These are phyloP conservation scores for Aspergillus quadricinctus DNA, from an alignment of 2,329 filamentous ascomycete genomes.

Conservation along the genomic window DNA sequence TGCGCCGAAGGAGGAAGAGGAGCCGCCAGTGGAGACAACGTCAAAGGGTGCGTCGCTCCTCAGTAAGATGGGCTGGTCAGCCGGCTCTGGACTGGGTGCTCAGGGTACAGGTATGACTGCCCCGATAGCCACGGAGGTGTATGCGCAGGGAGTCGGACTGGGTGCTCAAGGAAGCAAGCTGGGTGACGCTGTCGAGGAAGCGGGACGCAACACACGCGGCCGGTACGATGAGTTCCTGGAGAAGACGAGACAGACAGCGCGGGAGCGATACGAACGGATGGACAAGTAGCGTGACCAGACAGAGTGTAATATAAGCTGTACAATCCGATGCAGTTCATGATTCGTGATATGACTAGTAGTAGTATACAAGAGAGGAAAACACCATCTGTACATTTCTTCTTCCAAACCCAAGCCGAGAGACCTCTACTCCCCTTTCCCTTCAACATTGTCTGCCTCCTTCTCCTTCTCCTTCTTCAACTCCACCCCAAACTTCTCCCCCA, in stretches of 20 bases:
- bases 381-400: neutral
- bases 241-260: slow-evolving; percentile 44
- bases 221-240: slow-evolving; percentile 47
- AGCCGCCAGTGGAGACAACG: slow-evolving; percentile 24
- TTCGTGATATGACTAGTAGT: neutral
- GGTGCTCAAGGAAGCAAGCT: slow-evolving; percentile 48
- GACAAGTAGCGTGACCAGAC: slow-evolving; percentile 8
- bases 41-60: slow-evolving; percentile 50
- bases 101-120: slow-evolving; percentile 46
- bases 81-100: slow-evolving; percentile 45
- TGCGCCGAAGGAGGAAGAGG: slow-evolving; percentile 28
- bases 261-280: slow-evolving; percentile 46
- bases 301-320: neutral
- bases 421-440: neutral
- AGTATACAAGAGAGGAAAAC: neutral
- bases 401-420: neutral
- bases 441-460: neutral
- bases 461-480: slow-evolving; percentile 32
- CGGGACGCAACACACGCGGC: slow-evolving; percentile 44
- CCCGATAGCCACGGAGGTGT: slow-evolving; percentile 46
- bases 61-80: slow-evolving; percentile 50
- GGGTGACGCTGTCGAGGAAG: slow-evolving; percentile 47
- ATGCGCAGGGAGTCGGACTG: slow-evolving; percentile 47
- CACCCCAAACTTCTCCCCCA: slow-evolving; percentile 47
- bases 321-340: neutral